A percentile compares a stretch with the other conserved stretches of the same genome.
These are phyloP conservation scores for Starmerella apicola DNA, from an alignment of 805 yeast species.

Conservation along the genomic window DNA sequence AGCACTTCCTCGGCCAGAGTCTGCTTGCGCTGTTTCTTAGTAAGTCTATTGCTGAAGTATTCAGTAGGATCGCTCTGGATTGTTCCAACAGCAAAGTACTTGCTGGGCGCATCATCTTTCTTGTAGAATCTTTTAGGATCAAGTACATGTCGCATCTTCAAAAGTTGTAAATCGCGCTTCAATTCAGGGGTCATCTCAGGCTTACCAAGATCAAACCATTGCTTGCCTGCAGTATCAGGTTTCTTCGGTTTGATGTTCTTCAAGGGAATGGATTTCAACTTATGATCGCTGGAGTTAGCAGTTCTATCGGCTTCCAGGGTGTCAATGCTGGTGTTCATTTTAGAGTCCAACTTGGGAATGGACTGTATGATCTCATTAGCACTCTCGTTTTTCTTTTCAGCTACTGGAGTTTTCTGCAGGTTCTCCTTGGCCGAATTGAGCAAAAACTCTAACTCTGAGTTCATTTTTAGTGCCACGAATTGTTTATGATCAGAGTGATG, in stretches of 20 bases:
- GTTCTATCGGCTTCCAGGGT: background rate
- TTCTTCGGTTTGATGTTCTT: conserved; percentile 21
- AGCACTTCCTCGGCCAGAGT: conserved; percentile 75
- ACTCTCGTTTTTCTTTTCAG: conserved; percentile 17
- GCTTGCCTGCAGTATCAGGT: conserved; percentile 36
- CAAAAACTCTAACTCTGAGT: conserved; percentile 14
- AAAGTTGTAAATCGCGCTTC: conserved; percentile 62
- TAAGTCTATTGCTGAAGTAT: conserved; percentile 53
- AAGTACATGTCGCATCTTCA: conserved; percentile 77
- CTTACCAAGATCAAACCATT: conserved; percentile 75
- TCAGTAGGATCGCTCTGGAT: conserved; percentile 73
- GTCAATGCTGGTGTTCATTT: background rate
- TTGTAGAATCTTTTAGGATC: conserved; percentile 95
- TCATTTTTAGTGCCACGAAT: too few relatives aligned
- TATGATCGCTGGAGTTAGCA: background rate
- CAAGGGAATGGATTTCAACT: conserved; percentile 19
- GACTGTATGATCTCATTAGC: conserved; percentile 21
- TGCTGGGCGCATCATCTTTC: conserved; percentile 57
- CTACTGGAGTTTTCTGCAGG: background rate
- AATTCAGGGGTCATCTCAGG: conserved; percentile 59
- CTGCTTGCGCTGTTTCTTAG: conserved; percentile 58
- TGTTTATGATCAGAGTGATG: too few relatives aligned
- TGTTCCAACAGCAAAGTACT: conserved; percentile 79
- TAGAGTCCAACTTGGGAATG: conserved; percentile 15
- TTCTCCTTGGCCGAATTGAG: conserved; percentile 13